Conservation (phyloP, 1,284 basidiomycete genomes). For the Rhodotorula sp. region DNA sequence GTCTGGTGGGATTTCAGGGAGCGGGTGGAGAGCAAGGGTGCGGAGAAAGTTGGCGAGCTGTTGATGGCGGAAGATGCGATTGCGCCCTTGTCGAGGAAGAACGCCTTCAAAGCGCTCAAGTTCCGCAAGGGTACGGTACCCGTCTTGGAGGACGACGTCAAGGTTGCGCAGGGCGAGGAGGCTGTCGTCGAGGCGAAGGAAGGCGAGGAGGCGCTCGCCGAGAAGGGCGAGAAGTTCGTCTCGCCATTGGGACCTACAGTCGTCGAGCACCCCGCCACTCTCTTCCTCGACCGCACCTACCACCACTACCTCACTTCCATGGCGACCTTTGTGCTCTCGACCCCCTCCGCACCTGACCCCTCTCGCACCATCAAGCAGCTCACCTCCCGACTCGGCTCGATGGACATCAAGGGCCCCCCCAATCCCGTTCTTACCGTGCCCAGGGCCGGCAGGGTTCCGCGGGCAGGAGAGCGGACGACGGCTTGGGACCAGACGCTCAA, state of each 20-base stretch:
- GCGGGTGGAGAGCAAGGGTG: constrained; percentile 16
- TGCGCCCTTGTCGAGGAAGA: constrained; percentile 26
- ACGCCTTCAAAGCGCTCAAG: constrained; percentile 33
- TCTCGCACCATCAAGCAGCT: constrained; percentile 25
- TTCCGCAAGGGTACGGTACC: constrained; percentile 15
- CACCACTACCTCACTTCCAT: constrained; percentile 40
- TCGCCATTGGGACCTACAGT: not conserved
- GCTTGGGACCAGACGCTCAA: constrained; percentile 12
- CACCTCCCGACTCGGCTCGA: constrained; percentile 22
- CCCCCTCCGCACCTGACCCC: constrained; percentile 14
- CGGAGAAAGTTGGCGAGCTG: not conserved
- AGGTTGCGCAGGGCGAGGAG: not conserved
- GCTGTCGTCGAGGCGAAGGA: constrained; percentile 1
- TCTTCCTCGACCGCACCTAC: constrained; percentile 39
- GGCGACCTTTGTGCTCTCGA: constrained; percentile 31
- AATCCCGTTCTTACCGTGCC: constrained; percentile 33
- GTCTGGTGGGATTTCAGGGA: constrained; percentile 18
- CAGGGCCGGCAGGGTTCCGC: constrained; percentile 6
- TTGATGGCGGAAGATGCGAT: not conserved
- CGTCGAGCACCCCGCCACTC: constrained; percentile 15
- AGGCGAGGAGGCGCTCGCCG: not conserved
- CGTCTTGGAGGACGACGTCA: not conserved
- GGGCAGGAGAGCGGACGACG: constrained; percentile 26
- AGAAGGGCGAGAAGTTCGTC: not conserved
- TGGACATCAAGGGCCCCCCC: constrained; percentile 27